Conservation (phyloP, 257 asterid genomes). For the Jasminum sambac region DNA sequence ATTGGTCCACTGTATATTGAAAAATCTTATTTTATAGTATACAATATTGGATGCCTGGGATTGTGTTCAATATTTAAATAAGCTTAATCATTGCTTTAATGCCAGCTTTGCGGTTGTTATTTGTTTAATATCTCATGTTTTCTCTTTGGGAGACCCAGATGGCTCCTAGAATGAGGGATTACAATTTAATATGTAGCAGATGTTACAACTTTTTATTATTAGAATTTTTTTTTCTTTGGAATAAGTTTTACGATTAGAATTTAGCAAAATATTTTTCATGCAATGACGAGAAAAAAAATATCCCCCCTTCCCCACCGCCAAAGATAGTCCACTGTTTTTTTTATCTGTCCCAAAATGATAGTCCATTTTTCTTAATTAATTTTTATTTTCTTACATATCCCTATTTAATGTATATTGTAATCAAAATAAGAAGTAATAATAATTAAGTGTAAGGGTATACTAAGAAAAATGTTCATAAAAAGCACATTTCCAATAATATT, state of each 20-base stretch:
- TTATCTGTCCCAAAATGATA: too few relatives aligned
- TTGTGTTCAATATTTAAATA: neutral
- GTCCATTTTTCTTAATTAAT: too few relatives aligned
- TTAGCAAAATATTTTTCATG: slow-evolving; percentile 23
- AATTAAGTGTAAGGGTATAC: too few relatives aligned
- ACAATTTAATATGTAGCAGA: slow-evolving; percentile 29
- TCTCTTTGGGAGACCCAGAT: slow-evolving; percentile 47
- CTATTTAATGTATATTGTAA: too few relatives aligned
- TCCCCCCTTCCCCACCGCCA: too few relatives aligned
- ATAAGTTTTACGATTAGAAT: slow-evolving; percentile 9
- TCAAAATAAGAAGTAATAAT: too few relatives aligned
- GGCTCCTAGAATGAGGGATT: slow-evolving; percentile 35
- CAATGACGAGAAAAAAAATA: slow-evolving; percentile 27
- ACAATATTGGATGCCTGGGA: neutral
- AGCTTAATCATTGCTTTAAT: neutral
- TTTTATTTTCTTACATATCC: too few relatives aligned
- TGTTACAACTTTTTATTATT: slow-evolving; percentile 10
- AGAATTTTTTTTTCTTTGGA: too few relatives aligned
- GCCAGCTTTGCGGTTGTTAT: neutral
- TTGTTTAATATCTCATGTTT: slow-evolving; percentile 12
- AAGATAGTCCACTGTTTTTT: too few relatives aligned
- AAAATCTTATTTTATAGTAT: neutral
- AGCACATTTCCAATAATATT: too few relatives aligned
- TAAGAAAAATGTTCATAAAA: too few relatives aligned
- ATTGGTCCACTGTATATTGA: neutral